These are phyloP conservation scores for Pyrenochaeta sp. DNA, from an alignment of 2,329 filamentous ascomycete species.

Conservation along the genomic window DNA sequence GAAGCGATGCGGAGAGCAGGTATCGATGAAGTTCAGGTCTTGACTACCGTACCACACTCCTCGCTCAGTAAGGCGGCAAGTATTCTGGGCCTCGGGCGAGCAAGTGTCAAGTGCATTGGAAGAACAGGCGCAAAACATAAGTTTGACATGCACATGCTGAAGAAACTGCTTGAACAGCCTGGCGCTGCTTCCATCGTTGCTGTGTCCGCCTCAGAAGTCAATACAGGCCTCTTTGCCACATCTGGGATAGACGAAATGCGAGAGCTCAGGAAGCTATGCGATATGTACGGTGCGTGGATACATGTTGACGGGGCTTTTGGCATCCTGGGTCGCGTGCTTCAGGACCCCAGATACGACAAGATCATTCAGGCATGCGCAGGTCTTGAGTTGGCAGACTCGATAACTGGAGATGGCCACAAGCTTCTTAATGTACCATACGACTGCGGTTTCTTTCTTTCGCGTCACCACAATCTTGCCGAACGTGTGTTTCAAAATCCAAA, in stretches of 20 bases:
- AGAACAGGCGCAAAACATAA: slow-evolving; percentile 68
- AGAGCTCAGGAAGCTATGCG: slow-evolving; percentile 72
- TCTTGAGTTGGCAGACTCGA: slow-evolving; percentile 84
- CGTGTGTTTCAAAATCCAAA: slow-evolving; percentile 82
- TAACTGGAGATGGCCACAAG: slow-evolving; percentile 88
- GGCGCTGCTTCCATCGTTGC: slow-evolving; percentile 76
- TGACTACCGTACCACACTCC: slow-evolving; percentile 85
- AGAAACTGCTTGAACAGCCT: slow-evolving; percentile 63
- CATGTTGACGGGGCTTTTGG: slow-evolving; percentile 94
- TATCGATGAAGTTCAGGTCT: slow-evolving; percentile 73
- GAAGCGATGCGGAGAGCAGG: slow-evolving; percentile 71
- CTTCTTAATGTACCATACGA: slow-evolving; percentile 96
- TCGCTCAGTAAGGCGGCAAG: slow-evolving; percentile 85
- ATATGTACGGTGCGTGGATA: slow-evolving; percentile 80
- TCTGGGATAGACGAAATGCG: slow-evolving; percentile 65
- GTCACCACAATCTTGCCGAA: slow-evolving; percentile 65
- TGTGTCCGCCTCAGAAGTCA: slow-evolving; percentile 88
- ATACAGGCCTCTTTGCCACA: slow-evolving; percentile 83
- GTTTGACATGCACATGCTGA: slow-evolving; percentile 73
- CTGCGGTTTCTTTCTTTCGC: slow-evolving; percentile 86
- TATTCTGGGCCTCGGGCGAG: slow-evolving; percentile 79
- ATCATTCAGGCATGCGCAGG: slow-evolving; percentile 64
- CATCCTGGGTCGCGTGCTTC: slow-evolving; percentile 76
- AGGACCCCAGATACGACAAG: slow-evolving; percentile 65
- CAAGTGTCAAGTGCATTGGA: slow-evolving; percentile 69